Percentiles rank a stretch among this genome's conserved stretches.
Evolutionary conservation across 2,329 filamentous ascomycete genomes (phyloP).

Genomic region (Huntiella abstrusa): DNA sequence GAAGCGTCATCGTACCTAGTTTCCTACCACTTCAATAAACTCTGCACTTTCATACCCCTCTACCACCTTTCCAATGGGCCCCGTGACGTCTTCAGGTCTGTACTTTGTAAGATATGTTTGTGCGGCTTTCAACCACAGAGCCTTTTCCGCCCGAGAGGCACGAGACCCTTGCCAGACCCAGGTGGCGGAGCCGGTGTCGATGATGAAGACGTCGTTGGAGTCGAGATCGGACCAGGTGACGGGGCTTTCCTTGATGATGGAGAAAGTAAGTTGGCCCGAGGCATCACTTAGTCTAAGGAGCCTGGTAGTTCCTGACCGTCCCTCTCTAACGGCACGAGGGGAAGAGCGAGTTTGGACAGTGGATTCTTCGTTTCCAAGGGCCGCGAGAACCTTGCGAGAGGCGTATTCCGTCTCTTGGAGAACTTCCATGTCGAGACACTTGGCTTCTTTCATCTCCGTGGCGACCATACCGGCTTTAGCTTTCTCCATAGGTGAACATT

Average conservation of each 20-base stretch:
- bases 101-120: slow-evolving; percentile 31
- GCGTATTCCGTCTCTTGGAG: slow-evolving; percentile 40
- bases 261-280: slow-evolving; percentile 36
- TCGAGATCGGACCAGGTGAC: slow-evolving; percentile 32
- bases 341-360: not conserved
- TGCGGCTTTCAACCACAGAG: slow-evolving; percentile 40
- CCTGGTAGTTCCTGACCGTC: slow-evolving; percentile 15
- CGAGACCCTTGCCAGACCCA: slow-evolving; percentile 48
- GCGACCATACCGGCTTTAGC: slow-evolving; percentile 49
- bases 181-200: slow-evolving; percentile 36
- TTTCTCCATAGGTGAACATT: slow-evolving; percentile 50
- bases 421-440: slow-evolving; percentile 46
- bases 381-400: slow-evolving; percentile 32
- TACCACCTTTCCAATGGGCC: slow-evolving; percentile 35
- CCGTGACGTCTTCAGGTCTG: not conserved
- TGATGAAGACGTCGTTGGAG: slow-evolving; percentile 41
- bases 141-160: slow-evolving; percentile 39
- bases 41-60: slow-evolving; percentile 35
- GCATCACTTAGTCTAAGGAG: slow-evolving; percentile 42
- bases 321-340: not conserved
- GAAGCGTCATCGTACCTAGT: slow-evolving; percentile 21
- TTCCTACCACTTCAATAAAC: slow-evolving; percentile 28
- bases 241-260: slow-evolving; percentile 33
- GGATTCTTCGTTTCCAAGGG: slow-evolving; percentile 30
- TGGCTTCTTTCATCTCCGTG: slow-evolving; percentile 43